A percentile compares a stretch with the other conserved stretches of the same genome.
Evolutionary conservation across 2,329 filamentous ascomycete genomes (phyloP).

Genomic region (Xylariaceae sp.): DNA sequence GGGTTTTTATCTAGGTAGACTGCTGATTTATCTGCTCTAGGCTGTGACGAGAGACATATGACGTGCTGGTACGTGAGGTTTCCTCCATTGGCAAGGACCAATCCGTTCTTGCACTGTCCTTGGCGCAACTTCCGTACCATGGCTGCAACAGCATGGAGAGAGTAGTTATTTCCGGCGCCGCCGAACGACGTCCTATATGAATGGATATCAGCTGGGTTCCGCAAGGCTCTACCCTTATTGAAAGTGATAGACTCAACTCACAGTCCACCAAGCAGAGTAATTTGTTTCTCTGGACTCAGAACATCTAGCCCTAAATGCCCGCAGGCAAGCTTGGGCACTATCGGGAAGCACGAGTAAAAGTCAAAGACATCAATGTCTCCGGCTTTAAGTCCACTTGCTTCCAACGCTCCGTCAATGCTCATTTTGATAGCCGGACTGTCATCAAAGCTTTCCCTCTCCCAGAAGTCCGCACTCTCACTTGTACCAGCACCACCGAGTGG

Average conservation of each 20-base stretch:
- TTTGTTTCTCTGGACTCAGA: constrained; percentile 41
- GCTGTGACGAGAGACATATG: constrained; percentile 50
- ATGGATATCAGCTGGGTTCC: no score
- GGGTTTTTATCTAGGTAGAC: not conserved
- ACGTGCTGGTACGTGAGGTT: constrained; percentile 63
- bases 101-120: constrained; percentile 42
- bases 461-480: constrained; percentile 46
- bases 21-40: constrained; percentile 20
- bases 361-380: constrained; percentile 58
- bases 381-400: constrained; percentile 41
- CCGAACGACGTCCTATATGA: constrained; percentile 55
- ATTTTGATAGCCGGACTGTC: constrained; percentile 54
- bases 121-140: constrained; percentile 36
- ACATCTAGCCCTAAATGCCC: constrained; percentile 37
- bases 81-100: constrained; percentile 64
- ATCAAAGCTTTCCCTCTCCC: constrained; percentile 56
- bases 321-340: constrained; percentile 58
- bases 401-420: constrained; percentile 52
- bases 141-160: constrained; percentile 59
- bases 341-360: constrained; percentile 58
- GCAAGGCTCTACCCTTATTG: no score
- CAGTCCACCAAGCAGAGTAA: constrained; percentile 61
- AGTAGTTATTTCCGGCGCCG: constrained; percentile 68
- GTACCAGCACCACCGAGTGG: constrained; percentile 61
- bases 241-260: no score